phyloP scores from a whole-genome alignment of 2,329 filamentous ascomycete genomes.

The Talaromyces sp. region DNA sequence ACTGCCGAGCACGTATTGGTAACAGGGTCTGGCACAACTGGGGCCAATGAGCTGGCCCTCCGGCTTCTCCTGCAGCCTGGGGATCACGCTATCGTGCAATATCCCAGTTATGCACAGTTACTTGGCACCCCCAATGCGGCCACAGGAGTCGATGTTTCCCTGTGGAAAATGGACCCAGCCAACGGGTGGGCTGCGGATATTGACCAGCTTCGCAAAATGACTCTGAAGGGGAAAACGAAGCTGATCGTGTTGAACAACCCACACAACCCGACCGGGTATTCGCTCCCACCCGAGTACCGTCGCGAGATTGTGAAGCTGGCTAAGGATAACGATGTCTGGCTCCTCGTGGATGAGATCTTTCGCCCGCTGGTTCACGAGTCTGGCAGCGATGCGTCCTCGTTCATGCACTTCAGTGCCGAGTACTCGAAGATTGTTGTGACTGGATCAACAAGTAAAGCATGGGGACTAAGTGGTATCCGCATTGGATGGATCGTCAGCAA shows the following conservation, averaged over 20 bases:
- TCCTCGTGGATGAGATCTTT: background rate
- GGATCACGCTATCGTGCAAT: constrained; percentile 80
- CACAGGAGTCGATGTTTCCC: background rate
- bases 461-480: background rate
- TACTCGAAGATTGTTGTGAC: background rate
- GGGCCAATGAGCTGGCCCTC: background rate
- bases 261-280: constrained; percentile 1
- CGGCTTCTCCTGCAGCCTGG: constrained; percentile 39
- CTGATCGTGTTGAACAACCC: constrained; percentile 5
- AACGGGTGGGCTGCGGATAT: background rate
- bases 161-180: background rate
- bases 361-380: background rate
- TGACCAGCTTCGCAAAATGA: background rate
- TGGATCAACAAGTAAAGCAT: constrained; percentile 1
- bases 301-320: background rate
- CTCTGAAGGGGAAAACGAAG: constrained; percentile 1
- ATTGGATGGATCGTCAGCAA: constrained; percentile 3
- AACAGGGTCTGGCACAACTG: background rate
- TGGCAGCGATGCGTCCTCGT: background rate
- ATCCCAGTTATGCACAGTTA: constrained; percentile 81
- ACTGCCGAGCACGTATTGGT: background rate
- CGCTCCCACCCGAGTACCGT: background rate
- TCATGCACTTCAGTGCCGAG: background rate
- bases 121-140: constrained; percentile 59
- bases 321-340: background rate